These are phyloP conservation scores for Trichoderma harzianum DNA, from an alignment of 2,329 filamentous ascomycete species.

Conservation along the genomic window DNA sequence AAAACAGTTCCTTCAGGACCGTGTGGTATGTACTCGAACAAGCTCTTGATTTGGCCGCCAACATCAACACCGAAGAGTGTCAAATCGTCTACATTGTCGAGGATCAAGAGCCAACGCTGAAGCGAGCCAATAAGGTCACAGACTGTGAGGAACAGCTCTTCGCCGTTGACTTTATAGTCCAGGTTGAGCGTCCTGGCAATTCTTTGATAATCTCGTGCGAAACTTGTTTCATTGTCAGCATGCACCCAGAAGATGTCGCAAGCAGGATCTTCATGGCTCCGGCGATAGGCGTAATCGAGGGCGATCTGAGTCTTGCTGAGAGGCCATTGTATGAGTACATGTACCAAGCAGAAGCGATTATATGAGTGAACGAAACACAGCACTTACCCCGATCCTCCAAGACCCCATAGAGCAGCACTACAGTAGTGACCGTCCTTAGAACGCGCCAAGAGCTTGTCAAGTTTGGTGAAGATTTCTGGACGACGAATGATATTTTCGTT, in stretches of 20 bases:
- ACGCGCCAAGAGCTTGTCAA: background rate
- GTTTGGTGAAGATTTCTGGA: background rate
- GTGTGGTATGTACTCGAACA: background rate
- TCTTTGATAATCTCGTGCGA: background rate
- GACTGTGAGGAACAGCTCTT: background rate
- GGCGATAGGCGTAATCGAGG: background rate
- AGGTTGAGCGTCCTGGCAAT: background rate
- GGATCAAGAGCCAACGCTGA: background rate
- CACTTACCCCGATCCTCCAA: background rate
- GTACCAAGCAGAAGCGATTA: too few species aligned
- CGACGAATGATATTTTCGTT: background rate
- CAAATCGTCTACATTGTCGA: background rate
- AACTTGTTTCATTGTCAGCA: background rate
- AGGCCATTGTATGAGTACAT: too few species aligned
- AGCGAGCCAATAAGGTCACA: accelerated
- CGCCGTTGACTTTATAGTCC: background rate
- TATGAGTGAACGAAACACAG: too few species aligned
- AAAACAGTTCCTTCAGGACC: background rate
- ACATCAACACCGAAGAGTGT: background rate
- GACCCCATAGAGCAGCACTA: background rate
- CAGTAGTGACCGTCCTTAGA: background rate
- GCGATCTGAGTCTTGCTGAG: background rate
- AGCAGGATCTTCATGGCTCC: background rate
- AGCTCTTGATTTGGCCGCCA: accelerated
- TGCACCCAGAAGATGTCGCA: background rate